Conservation (phyloP, 306 rosid genomes). For the Cercis canadensis region DNA sequence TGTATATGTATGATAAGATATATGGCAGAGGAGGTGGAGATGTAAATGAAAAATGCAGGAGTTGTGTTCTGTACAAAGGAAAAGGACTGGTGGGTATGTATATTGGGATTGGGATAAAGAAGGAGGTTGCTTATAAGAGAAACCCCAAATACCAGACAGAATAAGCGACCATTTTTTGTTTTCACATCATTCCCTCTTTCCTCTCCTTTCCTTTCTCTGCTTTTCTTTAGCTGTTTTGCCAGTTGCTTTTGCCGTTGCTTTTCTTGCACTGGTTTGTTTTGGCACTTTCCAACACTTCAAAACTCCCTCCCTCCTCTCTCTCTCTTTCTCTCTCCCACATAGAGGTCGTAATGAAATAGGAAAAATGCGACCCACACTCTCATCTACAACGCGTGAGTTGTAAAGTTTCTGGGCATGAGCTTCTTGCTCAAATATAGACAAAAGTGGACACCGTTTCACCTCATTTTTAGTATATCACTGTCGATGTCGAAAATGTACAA, state of each 20-base stretch:
- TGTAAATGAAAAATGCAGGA: constrained; percentile 17
- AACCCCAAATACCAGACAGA: constrained; percentile 60
- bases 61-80: constrained; percentile 12
- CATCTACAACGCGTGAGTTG: constrained; percentile 48
- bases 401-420: constrained; percentile 20
- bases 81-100: constrained; percentile 34
- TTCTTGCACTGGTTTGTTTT: constrained; percentile 52
- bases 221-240: constrained; percentile 40
- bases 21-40: neutral
- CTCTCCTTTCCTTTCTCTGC: constrained; percentile 9
- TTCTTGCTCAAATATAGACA: neutral
- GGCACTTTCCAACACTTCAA: constrained; percentile 60
- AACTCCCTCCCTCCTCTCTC: neutral
- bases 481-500: constrained; percentile 23
- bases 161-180: constrained; percentile 46
- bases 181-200: constrained; percentile 56
- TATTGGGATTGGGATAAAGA: constrained; percentile 43
- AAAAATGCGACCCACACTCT: constrained; percentile 37
- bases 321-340: constrained; percentile 34
- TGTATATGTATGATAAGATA: constrained; percentile 10
- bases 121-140: constrained; percentile 46
- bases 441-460: constrained; percentile 26
- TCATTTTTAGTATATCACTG: neutral
- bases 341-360: neutral
- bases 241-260: constrained; percentile 51